These are phyloP conservation scores for Collybia sordida DNA, from an alignment of 768 basidiomycete genomes.

Conservation along the genomic window DNA sequence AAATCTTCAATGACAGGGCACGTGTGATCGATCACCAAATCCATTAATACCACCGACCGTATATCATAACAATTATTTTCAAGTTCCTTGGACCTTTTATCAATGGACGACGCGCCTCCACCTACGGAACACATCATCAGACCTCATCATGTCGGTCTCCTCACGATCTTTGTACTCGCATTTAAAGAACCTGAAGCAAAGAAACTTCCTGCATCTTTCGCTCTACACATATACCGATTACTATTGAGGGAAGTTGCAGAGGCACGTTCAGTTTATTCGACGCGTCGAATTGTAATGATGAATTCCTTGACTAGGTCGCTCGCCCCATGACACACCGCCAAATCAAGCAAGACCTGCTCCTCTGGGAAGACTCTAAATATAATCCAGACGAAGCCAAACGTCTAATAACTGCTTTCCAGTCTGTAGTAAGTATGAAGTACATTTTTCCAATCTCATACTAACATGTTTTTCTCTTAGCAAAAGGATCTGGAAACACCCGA, in stretches of 20 bases:
- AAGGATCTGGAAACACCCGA: constrained; percentile 52
- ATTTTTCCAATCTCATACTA: constrained; percentile 2
- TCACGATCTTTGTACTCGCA: constrained; percentile 59
- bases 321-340: constrained; percentile 57
- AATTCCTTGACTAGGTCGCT: constrained; percentile 45
- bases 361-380: constrained; percentile 16
- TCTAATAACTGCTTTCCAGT: constrained; percentile 46
- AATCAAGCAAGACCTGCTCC: constrained; percentile 39
- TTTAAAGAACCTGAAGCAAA: constrained; percentile 60
- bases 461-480: constrained; percentile 31
- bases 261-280: constrained; percentile 33
- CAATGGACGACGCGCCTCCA: constrained; percentile 52
- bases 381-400: constrained; percentile 40
- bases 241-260: constrained; percentile 73
- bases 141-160: constrained; percentile 74
- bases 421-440: constrained; percentile 23
- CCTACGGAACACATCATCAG: constrained; percentile 67
- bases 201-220: constrained; percentile 54
- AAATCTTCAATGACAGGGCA: constrained; percentile 2
- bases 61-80: background rate
- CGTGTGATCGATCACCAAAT: background rate
- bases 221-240: constrained; percentile 63
- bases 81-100: constrained; percentile 8
- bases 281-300: background rate
- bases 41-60: background rate